Percentiles rank a stretch among this genome's conserved stretches.
phyloP scores from a whole-genome alignment of 768 basidiomycete genomes.

The Panellus pusillus region DNA sequence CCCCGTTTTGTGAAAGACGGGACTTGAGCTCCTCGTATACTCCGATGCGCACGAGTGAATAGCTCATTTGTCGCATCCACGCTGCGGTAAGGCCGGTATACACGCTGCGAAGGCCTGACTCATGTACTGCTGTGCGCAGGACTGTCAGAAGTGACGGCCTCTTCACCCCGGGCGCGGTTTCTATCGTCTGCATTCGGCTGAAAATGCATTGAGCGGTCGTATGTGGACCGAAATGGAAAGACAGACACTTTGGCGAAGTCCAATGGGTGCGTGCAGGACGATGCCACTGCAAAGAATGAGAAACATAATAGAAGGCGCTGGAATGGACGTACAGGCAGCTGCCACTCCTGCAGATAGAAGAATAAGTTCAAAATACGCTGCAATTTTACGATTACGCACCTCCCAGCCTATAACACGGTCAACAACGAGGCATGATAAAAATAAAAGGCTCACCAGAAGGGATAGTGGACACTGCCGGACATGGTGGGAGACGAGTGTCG shows the following conservation, averaged over 20 bases:
- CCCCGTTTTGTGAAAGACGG: conserved; percentile 48
- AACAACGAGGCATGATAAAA: conserved; percentile 4
- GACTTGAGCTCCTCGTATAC: conserved; percentile 78
- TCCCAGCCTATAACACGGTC: conserved; percentile 51
- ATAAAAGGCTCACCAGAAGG: conserved; percentile 46
- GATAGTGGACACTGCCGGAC: conserved; percentile 30
- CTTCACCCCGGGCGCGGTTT: conserved; percentile 41
- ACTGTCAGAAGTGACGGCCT: conserved; percentile 67
- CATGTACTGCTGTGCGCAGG: conserved; percentile 60
- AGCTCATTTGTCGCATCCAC: conserved; percentile 86
- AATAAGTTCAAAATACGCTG: conserved; percentile 14
- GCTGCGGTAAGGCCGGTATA: conserved; percentile 85
- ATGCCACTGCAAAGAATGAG: conserved; percentile 57
- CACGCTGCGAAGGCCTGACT: conserved; percentile 71
- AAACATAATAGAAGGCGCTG: neutral
- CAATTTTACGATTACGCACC: conserved; percentile 37
- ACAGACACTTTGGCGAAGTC: conserved; percentile 85
- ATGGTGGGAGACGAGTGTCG: conserved; percentile 22
- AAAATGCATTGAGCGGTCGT: conserved; percentile 3
- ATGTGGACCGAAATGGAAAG: neutral
- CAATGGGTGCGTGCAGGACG: conserved; percentile 78
- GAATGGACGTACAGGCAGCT: conserved; percentile 54
- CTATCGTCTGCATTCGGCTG: conserved; percentile 82
- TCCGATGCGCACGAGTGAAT: conserved; percentile 83
- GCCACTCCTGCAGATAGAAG: conserved; percentile 47